Base-by-base conservation (phyloP, 176 grass and related monocot species). In the Pharus latifolius region DNA sequence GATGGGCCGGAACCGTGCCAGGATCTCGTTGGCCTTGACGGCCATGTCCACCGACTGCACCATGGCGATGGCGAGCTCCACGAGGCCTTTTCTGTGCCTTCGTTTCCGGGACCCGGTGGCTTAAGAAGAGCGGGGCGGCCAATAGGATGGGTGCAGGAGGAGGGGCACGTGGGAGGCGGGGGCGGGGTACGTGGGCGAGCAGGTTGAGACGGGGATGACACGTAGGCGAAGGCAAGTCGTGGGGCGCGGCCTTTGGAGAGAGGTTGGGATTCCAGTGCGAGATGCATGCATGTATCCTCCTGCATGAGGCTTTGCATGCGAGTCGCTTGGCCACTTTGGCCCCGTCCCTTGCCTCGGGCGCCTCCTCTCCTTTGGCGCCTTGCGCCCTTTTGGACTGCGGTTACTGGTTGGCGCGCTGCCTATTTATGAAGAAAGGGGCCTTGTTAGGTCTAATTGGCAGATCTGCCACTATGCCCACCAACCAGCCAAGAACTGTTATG, bases 21-120 rank as follows among this genome's bases (percentile, higher is more conserved):
- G 78, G 80, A 98, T 98, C 87, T 93, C 78, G 78, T 98, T 83
- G 70, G 90, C 88, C 75, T 98, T 98, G 71, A 88, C 84, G 70
- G 87, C 83, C 79, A 83, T 75, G 67, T 98, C 84, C 34, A 75
- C 75, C 18, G 59, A 78, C 69, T 83, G 87, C 49, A 99, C 76
- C 90, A 91, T 85, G 69, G 79, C 86, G 78, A 81, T 91, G 9
- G 71, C 59, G 56, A 65, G 49, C 33, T 1, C 24, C 35, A 49
- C n/a, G n/a, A n/a, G n/a, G n/a, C n/a, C n/a, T n/a, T n/a, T n/a
- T n/a, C n/a, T 55, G 56, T 48, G 13, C 33, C 54, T 5, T 19
- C 32, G 51, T 22, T 15, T n/a, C 62, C 37, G 53, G 42, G 45
- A 2, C 12, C 18, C 49, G 40, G 8, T n/a, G 34, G 78, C 29